These are phyloP conservation scores for Paecilomyces dactylethromorphus DNA, from an alignment of 2,329 filamentous ascomycete genomes.

Conservation along the genomic window DNA sequence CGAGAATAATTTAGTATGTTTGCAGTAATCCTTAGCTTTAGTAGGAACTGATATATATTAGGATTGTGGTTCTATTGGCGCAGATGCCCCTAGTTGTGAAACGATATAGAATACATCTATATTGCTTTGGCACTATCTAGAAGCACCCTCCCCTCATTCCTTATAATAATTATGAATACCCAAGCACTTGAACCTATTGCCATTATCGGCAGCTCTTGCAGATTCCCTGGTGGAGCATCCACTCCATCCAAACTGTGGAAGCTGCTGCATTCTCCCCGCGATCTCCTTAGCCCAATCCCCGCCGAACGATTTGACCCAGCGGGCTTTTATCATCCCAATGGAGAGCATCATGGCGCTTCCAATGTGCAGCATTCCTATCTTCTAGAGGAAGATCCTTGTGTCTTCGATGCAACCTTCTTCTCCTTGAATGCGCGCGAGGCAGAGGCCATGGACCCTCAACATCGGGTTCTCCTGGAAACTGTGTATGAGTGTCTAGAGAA, in stretches of 20 bases:
- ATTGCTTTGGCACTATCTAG: no score
- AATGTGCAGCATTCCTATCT: constrained; percentile 20
- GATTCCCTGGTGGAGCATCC: no score
- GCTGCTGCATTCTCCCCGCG: constrained; percentile 17
- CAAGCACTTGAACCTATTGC: no score
- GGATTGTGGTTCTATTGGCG: no score
- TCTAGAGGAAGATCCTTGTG: constrained; percentile 11
- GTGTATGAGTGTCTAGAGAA: constrained; percentile 34
- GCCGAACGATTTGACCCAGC: constrained; percentile 15
- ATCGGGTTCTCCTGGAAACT: constrained; percentile 22
- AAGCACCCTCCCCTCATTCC: no score
- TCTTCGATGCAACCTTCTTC: constrained; percentile 20
- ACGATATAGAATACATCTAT: no score
- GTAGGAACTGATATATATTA: no score
- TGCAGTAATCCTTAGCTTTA: no score
- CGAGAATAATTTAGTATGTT: no score
- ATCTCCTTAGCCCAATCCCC: constrained; percentile 7
- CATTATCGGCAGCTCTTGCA: no score
- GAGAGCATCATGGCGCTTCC: constrained; percentile 18
- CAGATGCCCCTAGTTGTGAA: no score
- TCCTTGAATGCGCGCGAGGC: constrained; percentile 13
- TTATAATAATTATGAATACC: no score
- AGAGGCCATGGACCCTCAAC: constrained; percentile 27
- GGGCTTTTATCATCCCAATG: constrained; percentile 15
- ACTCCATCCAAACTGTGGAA: constrained; percentile 36